Percentiles rank a stretch among this genome's conserved stretches.
phyloP scores from a whole-genome alignment of 2,329 filamentous ascomycete genomes.

The Aphanocladium album region DNA sequence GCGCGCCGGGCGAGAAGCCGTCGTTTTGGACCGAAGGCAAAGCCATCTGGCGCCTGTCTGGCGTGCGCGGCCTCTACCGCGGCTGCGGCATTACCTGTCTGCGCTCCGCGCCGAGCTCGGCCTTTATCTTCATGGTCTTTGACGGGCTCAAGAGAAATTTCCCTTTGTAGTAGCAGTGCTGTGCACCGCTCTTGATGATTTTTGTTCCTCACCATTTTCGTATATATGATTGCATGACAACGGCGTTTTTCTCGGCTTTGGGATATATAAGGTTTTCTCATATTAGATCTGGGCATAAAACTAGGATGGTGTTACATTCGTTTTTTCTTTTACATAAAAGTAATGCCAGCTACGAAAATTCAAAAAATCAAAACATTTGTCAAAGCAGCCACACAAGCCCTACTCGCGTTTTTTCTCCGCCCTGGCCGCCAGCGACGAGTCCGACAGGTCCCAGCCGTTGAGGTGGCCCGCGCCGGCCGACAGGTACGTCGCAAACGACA shows the following conservation, averaged over 20 bases:
- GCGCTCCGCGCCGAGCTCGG: slow-evolving; percentile 88
- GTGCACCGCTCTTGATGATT: neutral
- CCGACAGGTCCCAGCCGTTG: slow-evolving; percentile 60
- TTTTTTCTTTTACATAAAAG: slow-evolving; percentile 1
- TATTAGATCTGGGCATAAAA: slow-evolving; percentile 6
- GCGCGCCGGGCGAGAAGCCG: slow-evolving; percentile 47
- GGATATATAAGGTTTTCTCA: neutral
- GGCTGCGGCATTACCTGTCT: slow-evolving; percentile 92
- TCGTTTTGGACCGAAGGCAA: slow-evolving; percentile 69
- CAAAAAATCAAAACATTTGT: neutral
- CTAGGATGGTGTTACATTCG: neutral
- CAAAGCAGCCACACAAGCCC: neutral
- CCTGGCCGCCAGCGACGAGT: neutral
- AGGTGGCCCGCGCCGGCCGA: slow-evolving; percentile 63
- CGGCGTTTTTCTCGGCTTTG: slow-evolving; percentile 1
- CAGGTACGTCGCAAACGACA: slow-evolving; percentile 83
- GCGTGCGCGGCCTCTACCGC: slow-evolving; percentile 79
- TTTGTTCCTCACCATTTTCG: neutral
- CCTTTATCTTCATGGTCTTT: slow-evolving; percentile 95
- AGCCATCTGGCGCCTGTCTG: slow-evolving; percentile 75
- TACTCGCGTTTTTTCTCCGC: neutral
- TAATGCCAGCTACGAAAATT: neutral
- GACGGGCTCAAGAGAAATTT: slow-evolving; percentile 75
- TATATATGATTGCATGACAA: slow-evolving; percentile 8
- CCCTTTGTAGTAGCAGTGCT: slow-evolving; percentile 36